These are phyloP conservation scores for Gelatoporia subvermispora DNA, from an alignment of 768 basidiomycete genomes.

Conservation along the genomic window DNA sequence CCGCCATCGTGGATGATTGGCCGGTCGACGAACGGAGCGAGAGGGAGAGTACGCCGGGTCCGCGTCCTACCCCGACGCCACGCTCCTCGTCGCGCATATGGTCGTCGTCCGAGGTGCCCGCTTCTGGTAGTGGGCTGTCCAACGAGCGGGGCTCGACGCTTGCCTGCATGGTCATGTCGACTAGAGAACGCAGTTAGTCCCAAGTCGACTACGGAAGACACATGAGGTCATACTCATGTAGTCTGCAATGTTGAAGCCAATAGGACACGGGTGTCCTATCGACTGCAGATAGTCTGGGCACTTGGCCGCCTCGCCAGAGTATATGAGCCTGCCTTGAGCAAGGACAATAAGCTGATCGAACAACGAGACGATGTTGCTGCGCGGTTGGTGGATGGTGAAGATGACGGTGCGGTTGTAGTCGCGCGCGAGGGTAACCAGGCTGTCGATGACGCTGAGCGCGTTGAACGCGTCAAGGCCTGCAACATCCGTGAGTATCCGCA, in stretches of 20 bases:
- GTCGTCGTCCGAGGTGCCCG: conserved; percentile 31
- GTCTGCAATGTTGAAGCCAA: conserved; percentile 96
- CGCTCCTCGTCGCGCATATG: conserved; percentile 69
- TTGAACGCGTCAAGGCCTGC: conserved; percentile 92
- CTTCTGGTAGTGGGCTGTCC: conserved; percentile 22
- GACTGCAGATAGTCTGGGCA: conserved; percentile 79
- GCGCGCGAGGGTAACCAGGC: conserved; percentile 76
- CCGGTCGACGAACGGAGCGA: conserved; percentile 3
- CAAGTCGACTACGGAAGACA: neutral
- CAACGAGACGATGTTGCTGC: conserved; percentile 93
- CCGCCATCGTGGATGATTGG: conserved; percentile 20
- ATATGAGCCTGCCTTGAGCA: conserved; percentile 78
- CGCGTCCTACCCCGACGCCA: conserved; percentile 22
- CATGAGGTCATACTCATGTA: conserved; percentile 68
- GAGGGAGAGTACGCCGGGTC: neutral
- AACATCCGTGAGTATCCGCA: conserved; percentile 1
- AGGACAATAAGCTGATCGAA: conserved; percentile 91
- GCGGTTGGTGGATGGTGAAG: conserved; percentile 97
- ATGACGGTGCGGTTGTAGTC: conserved; percentile 93
- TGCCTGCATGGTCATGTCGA: conserved; percentile 41
- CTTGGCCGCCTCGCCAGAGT: conserved; percentile 70
- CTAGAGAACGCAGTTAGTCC: conserved; percentile 17
- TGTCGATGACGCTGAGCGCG: conserved; percentile 90
- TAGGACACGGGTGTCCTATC: conserved; percentile 81
- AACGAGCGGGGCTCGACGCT: conserved; percentile 32